Conservation (phyloP, 208 protist genomes). For the Trypanosomatidae sp. region DNA sequence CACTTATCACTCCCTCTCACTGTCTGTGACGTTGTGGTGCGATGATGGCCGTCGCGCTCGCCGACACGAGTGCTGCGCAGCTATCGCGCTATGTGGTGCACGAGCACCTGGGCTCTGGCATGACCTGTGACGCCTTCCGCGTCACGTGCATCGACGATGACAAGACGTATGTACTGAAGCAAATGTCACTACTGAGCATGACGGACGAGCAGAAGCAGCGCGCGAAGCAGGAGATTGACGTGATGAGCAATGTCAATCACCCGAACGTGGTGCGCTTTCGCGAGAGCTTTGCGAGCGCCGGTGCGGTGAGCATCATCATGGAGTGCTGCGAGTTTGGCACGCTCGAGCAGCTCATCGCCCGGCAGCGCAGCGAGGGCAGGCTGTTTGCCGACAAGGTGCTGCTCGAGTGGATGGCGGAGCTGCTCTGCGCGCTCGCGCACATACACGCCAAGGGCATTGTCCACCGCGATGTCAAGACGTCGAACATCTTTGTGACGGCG, state of each 20-base stretch:
- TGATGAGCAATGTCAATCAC: conserved; percentile 82
- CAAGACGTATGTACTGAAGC: conserved; percentile 67
- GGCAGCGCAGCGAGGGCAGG: conserved; percentile 36
- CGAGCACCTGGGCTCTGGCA: conserved; percentile 53
- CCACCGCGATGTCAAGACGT: conserved; percentile 88
- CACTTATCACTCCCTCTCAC: too few relatives aligned
- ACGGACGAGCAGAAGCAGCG: conserved; percentile 49
- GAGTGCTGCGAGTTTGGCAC: conserved; percentile 79
- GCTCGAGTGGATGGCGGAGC: conserved; percentile 84
- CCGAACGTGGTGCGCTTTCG: conserved; percentile 85
- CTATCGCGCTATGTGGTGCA: conserved; percentile 47
- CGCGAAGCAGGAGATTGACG: conserved; percentile 72
- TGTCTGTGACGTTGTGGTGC: not conserved
- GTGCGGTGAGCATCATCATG: conserved; percentile 82
- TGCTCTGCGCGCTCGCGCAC: conserved; percentile 73
- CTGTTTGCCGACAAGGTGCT: conserved; percentile 59
- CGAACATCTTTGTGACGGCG: conserved; percentile 87
- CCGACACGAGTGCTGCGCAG: not conserved
- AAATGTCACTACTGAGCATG: conserved; percentile 68
- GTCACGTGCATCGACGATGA: conserved; percentile 34
- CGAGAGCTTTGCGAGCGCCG: conserved; percentile 60
- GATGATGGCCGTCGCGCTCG: not conserved
- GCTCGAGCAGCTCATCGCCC: conserved; percentile 79
- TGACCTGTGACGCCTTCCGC: conserved; percentile 53
- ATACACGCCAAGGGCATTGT: conserved; percentile 80